These are phyloP conservation scores for Trypanosoma caninum DNA, from an alignment of 208 protist species.

Conservation along the genomic window DNA sequence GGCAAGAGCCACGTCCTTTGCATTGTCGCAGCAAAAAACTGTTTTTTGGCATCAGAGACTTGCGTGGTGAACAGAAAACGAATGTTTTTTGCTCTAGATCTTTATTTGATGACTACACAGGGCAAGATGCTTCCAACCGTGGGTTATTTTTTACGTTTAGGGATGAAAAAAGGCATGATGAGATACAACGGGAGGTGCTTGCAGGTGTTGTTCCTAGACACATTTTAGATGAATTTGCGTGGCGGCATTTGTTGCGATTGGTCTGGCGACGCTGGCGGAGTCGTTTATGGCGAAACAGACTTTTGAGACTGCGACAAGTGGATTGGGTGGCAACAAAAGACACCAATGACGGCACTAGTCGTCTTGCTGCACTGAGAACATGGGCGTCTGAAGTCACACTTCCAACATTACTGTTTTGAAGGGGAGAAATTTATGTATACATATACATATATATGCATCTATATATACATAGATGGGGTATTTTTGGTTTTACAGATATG, in stretches of 20 bases:
- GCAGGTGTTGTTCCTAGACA: constrained; percentile 6
- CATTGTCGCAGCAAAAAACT: background rate
- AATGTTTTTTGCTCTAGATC: too few species aligned
- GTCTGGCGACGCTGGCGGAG: constrained; percentile 15
- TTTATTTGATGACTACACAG: too few species aligned
- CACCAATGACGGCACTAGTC: background rate
- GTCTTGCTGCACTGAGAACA: background rate
- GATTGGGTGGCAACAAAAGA: background rate
- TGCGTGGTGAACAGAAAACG: too few species aligned
- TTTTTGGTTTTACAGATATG: too few species aligned
- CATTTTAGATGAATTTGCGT: constrained; percentile 10
- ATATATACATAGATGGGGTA: constrained; percentile 6
- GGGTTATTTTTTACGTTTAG: too few species aligned
- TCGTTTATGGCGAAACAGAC: background rate
- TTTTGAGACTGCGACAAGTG: background rate
- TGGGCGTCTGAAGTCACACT: background rate
- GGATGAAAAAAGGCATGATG: too few species aligned
- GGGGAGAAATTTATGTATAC: background rate
- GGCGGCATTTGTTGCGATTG: background rate
- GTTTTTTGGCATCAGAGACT: too few species aligned
- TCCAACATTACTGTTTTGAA: background rate
- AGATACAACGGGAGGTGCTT: background rate
- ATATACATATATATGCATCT: background rate
- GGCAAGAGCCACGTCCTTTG: constrained; percentile 13
- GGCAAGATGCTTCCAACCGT: too few species aligned